Evolutionary conservation across 2,329 filamentous ascomycete species (phyloP).

Genomic region (Beauveria rudraprayagi): DNA sequence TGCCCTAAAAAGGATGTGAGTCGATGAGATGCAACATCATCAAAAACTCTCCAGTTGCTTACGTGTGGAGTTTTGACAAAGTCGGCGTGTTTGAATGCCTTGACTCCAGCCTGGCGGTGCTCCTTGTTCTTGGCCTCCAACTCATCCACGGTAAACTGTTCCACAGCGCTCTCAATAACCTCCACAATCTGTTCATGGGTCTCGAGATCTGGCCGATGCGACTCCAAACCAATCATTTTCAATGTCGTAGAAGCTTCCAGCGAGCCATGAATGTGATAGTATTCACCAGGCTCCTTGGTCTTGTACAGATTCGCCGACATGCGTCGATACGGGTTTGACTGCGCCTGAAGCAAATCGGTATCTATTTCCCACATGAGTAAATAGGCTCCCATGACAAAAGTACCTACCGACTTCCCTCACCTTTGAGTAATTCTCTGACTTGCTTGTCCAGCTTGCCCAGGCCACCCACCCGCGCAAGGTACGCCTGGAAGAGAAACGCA

Average conservation of each 20-base stretch:
- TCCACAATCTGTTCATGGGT: constrained; percentile 52
- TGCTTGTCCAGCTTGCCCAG: constrained; percentile 29
- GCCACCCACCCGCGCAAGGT: constrained; percentile 29
- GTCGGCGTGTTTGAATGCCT: constrained; percentile 50
- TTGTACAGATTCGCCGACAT: constrained; percentile 66
- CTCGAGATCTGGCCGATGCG: constrained; percentile 51
- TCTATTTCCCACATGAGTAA: constrained; percentile 34
- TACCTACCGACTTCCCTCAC: constrained; percentile 13
- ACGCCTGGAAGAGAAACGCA: constrained; percentile 32
- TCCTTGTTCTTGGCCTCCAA: constrained; percentile 50
- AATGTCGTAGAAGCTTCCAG: constrained; percentile 62
- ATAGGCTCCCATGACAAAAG: neutral
- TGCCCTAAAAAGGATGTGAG: constrained; percentile 31
- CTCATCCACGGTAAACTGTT: constrained; percentile 43
- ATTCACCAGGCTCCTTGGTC: constrained; percentile 57
- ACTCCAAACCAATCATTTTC: constrained; percentile 60
- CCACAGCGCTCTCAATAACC: constrained; percentile 51
- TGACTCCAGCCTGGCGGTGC: constrained; percentile 51
- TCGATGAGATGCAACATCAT: constrained; percentile 16
- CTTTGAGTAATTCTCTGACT: constrained; percentile 25
- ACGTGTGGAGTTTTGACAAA: constrained; percentile 46
- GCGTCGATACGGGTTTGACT: constrained; percentile 63
- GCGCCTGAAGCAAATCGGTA: constrained; percentile 62
- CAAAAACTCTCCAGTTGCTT: constrained; percentile 11
- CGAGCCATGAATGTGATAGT: constrained; percentile 69